Base-by-base conservation (phyloP, 495 filamentous ascomycete species). In the Hypomontagnella submonticulosa region DNA sequence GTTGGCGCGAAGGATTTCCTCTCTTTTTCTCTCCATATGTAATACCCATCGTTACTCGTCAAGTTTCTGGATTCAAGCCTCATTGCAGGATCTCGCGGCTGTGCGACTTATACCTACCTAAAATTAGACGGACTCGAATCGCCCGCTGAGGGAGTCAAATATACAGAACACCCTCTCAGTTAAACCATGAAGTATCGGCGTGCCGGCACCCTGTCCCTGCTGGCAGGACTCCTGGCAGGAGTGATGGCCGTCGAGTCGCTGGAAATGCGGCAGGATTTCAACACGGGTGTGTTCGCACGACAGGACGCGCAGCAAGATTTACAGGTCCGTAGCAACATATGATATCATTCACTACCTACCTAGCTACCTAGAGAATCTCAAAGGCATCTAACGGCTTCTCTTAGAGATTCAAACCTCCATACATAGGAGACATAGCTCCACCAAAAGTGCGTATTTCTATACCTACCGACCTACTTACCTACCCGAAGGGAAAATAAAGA, bases 241-340 rank as follows among this genome's bases (percentile, higher is more conserved):
- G 64, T 51, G 0, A 41, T 55, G 56, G 66, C 63, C 10, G 61
- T 56, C 50, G 58, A 62, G 13, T 18, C 66, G 8, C 33, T 58
- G 10, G 53, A 73, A 23, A 62, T 73, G 7, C 69, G 65, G 41
- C 56, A 57, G 16, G 66, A 71, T 37, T 56, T 69, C 36, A 44
- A 46, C 1, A 52, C 64, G 63, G 63, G 59, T n/a, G 23, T 74
- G 6, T 71, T 63, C 44, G 60, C 19, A 40, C 61, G 63, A 41
- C 71, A 68, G 61, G 32, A 52, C 11, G 4, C 40, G 11, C n/a
- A 37, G 41, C 10, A 37, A n/a, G n/a, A 69, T 41, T 48, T 69
- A 4, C 66, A 69, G 59, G 60, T 68, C 18, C 40, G 65, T 57
- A 32, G 38, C 23, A 37, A 30, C 12, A 43, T 6, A n/a, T n/a